Base-by-base conservation (phyloP, 1,284 basidiomycete species). In the Leccinum pseudoinsigne region DNA sequence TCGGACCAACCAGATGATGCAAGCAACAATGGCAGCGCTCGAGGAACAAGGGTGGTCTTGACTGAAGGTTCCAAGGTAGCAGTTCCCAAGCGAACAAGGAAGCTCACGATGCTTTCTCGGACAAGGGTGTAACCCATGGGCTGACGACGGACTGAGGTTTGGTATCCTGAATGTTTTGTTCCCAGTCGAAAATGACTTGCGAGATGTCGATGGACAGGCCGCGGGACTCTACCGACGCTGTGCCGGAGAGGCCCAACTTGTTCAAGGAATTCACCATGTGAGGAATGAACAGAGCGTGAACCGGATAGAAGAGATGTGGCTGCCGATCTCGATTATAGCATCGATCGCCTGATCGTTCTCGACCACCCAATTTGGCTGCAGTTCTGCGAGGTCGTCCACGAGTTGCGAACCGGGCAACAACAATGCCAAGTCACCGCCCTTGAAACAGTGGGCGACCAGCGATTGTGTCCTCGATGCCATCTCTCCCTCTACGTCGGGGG, bases 221-320 rank as follows among this genome's bases (percentile, higher is more conserved):
- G 42, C 95, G 89, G 23, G 93, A 90, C 70, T 99, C 97, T 31
- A 83, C 75, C n/a, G 86, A 90, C 4, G 93, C 87, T 12, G 86
- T 84, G 5, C 85, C 79, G 2, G 89, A 86, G 68, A 97, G 85
- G 26, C 95, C 95, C 18, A 99, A 84, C 77, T 95, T 97, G 61
- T 86, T 85, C 63, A 99, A 81, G 40, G 92, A 93, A 72, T 93
- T 93, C 64, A 96, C 93, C 78, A 99, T 95, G 73, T 97, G 93
- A 0, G 95, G 93, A n/a, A 99, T 87, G 76, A 99, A 99, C 38
- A 98, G 81, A 14, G 94, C 92, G 54, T 97, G 90, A 65, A 95
- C 93, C 58, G 93, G 89, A 80, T 93, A 99, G 81, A 99, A 99
- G 5, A 98, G 83, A 62, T 95, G 86, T 1, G 93, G 88, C 68